phyloP scores from a whole-genome alignment of 179 eudicot genomes.

The Spergularia azorica region DNA sequence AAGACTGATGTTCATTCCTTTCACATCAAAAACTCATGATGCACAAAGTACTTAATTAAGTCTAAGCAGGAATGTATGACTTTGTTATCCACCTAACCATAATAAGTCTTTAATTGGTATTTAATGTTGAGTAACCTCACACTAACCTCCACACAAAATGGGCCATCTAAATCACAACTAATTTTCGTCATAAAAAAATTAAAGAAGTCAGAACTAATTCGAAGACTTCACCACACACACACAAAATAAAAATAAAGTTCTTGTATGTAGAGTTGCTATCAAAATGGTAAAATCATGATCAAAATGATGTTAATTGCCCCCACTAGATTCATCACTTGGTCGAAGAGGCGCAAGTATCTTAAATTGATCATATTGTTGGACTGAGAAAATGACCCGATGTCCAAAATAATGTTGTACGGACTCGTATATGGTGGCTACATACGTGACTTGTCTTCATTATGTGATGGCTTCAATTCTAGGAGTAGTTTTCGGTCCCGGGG shows the following conservation, averaged over 20 bases:
- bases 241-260: too few species aligned
- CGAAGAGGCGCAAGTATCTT: constrained; percentile 22
- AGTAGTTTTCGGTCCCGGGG: too few species aligned
- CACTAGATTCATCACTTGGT: constrained; percentile 14
- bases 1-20: constrained; percentile 1
- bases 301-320: constrained; percentile 20
- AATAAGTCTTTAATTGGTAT: neutral
- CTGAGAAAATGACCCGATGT: constrained; percentile 29
- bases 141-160: neutral
- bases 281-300: constrained; percentile 27
- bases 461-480: too few species aligned
- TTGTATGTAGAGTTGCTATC: neutral
- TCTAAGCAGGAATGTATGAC: constrained; percentile 8
- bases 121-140: constrained; percentile 2
- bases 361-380: constrained; percentile 17
- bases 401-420: constrained; percentile 6
- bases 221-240: too few species aligned
- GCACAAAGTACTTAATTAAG: neutral
- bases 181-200: too few species aligned
- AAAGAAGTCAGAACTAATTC: too few species aligned
- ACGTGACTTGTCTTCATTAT: too few species aligned
- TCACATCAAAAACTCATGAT: neutral
- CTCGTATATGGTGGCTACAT: too few species aligned
- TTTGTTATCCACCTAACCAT: constrained; percentile 10
- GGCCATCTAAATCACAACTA: neutral